Percentiles rank a stretch among this genome's conserved stretches.
These are phyloP conservation scores for Penicillium pancosmium DNA, from an alignment of 495 filamentous ascomycete species.

Conservation along the genomic window DNA sequence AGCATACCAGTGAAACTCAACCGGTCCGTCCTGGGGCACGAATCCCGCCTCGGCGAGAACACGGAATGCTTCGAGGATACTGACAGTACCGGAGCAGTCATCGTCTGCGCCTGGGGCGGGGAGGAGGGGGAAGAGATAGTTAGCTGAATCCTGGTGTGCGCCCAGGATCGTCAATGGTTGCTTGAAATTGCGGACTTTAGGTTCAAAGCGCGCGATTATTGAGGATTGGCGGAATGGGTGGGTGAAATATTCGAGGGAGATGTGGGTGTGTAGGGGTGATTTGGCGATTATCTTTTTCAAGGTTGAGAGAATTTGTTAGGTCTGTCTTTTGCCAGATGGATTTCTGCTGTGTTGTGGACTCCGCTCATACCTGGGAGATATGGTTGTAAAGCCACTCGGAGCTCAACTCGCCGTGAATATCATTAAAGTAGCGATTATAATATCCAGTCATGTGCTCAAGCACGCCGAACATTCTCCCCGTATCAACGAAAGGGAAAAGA, in stretches of 20 bases:
- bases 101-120: constrained; percentile 19
- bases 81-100: constrained; percentile 19
- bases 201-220: constrained; percentile 19
- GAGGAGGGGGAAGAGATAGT: constrained; percentile 21
- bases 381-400: constrained; percentile 18
- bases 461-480: constrained; percentile 7
- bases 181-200: constrained; percentile 18
- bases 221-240: constrained; percentile 19
- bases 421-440: constrained; percentile 16
- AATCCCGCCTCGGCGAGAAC: constrained; percentile 16
- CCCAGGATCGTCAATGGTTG: constrained; percentile 17
- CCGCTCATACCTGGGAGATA: constrained; percentile 11
- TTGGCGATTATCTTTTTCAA: constrained; percentile 13
- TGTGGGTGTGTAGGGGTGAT: constrained; percentile 15
- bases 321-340: no score
- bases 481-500: constrained; percentile 12
- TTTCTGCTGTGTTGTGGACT: no score
- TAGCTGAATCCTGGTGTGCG: constrained; percentile 19
- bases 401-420: constrained; percentile 15
- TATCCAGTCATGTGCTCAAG: constrained; percentile 19
- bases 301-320: neutral
- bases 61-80: constrained; percentile 18
- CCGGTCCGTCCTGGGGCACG: constrained; percentile 12
- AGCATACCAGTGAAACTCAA: constrained; percentile 23
- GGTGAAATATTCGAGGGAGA: constrained; percentile 20